Evolutionary conservation across 371 early-diverging fungal species (phyloP).

Genomic region (Thermomucor indicae-seudaticae): DNA sequence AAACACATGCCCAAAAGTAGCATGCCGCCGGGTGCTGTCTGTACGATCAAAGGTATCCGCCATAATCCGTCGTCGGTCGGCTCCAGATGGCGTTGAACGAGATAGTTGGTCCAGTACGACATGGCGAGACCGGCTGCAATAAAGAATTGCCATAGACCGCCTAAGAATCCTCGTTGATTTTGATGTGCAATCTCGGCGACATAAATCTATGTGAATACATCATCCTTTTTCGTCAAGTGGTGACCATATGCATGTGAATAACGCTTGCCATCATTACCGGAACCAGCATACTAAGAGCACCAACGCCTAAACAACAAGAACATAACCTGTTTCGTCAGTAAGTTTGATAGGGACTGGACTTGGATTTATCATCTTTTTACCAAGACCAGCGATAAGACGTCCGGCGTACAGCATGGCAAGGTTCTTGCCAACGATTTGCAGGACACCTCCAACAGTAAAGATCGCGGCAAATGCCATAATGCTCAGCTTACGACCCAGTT

Average conservation of each 20-base stretch:
- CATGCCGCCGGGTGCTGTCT: constrained; percentile 22
- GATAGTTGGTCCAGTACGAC: constrained; percentile 36
- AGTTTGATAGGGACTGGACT: neutral
- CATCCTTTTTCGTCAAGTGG: neutral
- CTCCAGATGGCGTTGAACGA: constrained; percentile 15
- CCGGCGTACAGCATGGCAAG: constrained; percentile 22
- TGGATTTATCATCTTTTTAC: constrained; percentile 4
- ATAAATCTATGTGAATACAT: constrained; percentile 17
- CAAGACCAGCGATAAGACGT: constrained; percentile 26
- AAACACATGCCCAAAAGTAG: constrained; percentile 31
- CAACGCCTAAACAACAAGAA: constrained; percentile 14
- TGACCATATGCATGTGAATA: neutral
- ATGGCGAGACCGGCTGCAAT: constrained; percentile 28
- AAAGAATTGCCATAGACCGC: constrained; percentile 33
- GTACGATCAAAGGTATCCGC: constrained; percentile 33
- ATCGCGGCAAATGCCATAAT: constrained; percentile 15
- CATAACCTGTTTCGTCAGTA: neutral
- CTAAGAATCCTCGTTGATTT: constrained; percentile 22
- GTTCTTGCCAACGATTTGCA: constrained; percentile 21
- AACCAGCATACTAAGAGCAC: constrained; percentile 26
- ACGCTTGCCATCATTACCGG: constrained; percentile 15
- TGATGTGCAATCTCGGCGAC: constrained; percentile 34
- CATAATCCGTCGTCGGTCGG: constrained; percentile 20
- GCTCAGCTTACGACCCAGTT: constrained; percentile 19
- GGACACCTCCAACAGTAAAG: constrained; percentile 20